Percentiles rank a stretch among this genome's conserved stretches.
phyloP scores from a whole-genome alignment of 139 green algal species.

The Desmodesmus armatus region DNA sequence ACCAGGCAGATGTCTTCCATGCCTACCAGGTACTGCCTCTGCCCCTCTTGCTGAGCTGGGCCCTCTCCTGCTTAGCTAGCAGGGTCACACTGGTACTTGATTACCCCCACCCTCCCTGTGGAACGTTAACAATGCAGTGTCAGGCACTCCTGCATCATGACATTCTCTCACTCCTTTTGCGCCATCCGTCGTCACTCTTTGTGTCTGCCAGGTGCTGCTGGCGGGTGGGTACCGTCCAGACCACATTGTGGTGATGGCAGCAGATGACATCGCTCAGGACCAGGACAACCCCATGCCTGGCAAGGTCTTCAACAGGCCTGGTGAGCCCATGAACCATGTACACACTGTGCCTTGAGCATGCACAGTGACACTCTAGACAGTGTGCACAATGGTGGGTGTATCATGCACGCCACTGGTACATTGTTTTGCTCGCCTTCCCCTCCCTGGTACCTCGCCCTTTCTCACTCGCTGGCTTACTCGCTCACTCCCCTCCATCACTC shows the following conservation, averaged over 20 bases:
- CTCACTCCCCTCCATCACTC: no score
- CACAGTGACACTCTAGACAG: no score
- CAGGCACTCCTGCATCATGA: background rate
- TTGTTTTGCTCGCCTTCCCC: no score
- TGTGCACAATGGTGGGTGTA: no score
- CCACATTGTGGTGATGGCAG: constrained; percentile 89
- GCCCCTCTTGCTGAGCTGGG: no score
- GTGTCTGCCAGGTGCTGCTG: constrained; percentile 53
- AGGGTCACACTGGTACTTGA: no score
- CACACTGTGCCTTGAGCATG: no score
- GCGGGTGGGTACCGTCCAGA: constrained; percentile 66
- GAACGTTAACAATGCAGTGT: no score
- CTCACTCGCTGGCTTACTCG: no score
- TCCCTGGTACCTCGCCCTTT: no score
- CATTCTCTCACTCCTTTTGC: background rate
- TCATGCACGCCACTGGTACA: background rate
- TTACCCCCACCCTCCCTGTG: no score
- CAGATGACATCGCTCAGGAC: constrained; percentile 90
- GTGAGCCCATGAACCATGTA: constrained; percentile 45
- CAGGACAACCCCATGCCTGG: constrained; percentile 84
- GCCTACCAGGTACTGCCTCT: constrained; percentile 83
- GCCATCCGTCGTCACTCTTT: background rate
- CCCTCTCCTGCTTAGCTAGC: no score
- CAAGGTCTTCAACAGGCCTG: constrained; percentile 92
- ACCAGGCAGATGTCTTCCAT: constrained; percentile 74